Percentiles rank a stretch among this genome's conserved stretches.
Conservation (phyloP, 805 yeast species). For the Metschnikowia colocasiae region DNA sequence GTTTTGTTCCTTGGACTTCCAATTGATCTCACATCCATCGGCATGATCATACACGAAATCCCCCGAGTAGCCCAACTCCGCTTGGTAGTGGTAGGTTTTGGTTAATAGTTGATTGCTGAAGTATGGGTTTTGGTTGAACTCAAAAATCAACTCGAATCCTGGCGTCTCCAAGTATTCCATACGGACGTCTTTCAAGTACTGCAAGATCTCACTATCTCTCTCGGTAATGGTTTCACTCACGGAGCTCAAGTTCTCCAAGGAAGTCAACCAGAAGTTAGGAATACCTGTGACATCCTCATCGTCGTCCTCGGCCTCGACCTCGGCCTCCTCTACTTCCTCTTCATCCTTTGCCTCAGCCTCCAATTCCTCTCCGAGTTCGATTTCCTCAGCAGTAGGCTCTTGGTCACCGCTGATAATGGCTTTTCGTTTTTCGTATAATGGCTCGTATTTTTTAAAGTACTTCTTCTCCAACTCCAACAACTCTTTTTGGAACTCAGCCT, state of each 20-base stretch:
- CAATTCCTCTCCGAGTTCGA: slow-evolving; percentile 71
- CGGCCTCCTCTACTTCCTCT: slow-evolving; percentile 38
- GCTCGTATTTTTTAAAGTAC: slow-evolving; percentile 67
- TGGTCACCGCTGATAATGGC: slow-evolving; percentile 65
- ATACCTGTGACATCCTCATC: slow-evolving; percentile 62
- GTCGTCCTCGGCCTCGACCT: slow-evolving; percentile 41
- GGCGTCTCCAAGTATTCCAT: slow-evolving; percentile 79
- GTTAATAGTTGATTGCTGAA: slow-evolving; percentile 69
- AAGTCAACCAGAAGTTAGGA: slow-evolving; percentile 96
- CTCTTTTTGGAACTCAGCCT: slow-evolving; percentile 88
- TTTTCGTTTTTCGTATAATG: slow-evolving; percentile 71
- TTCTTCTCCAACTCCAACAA: slow-evolving; percentile 81
- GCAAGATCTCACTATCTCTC: slow-evolving; percentile 81
- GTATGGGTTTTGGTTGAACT: slow-evolving; percentile 69
- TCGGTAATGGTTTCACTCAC: slow-evolving; percentile 84
- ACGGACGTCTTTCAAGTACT: slow-evolving; percentile 62
- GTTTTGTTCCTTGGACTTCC: slow-evolving; percentile 77
- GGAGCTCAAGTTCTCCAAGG: slow-evolving; percentile 79
- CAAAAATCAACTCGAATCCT: slow-evolving; percentile 84
- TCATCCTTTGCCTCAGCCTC: slow-evolving; percentile 53
- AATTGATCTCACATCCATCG: slow-evolving; percentile 79
- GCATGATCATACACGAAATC: slow-evolving; percentile 97
- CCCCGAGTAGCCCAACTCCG: slow-evolving; percentile 89
- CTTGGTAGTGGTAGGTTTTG: slow-evolving; percentile 91
- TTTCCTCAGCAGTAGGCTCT: slow-evolving; percentile 77